phyloP scores from a whole-genome alignment of 2,329 filamentous ascomycete species.

The Pyrenophora tritici-repentis region DNA sequence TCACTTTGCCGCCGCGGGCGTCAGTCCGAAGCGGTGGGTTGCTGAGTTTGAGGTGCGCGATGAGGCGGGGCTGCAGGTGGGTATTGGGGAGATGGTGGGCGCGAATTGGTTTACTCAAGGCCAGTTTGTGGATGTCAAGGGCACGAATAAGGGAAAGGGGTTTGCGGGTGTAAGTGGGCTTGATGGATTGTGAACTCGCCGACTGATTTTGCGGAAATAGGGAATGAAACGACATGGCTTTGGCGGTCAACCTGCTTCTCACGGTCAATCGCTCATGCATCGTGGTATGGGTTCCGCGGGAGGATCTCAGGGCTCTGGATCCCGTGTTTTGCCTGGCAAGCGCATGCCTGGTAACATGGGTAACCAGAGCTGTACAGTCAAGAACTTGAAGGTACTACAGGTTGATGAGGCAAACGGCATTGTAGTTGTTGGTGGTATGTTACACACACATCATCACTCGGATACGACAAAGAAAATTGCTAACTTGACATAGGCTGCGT shows the following conservation, averaged over 20 bases:
- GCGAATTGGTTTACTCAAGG: slow-evolving; percentile 93
- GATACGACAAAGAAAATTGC: background rate
- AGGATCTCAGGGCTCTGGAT: slow-evolving; percentile 88
- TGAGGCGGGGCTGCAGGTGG: slow-evolving; percentile 71
- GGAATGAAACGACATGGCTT: slow-evolving; percentile 98
- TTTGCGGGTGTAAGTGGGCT: slow-evolving; percentile 72
- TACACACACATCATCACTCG: background rate
- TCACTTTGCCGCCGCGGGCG: slow-evolving; percentile 80
- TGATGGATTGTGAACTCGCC: background rate
- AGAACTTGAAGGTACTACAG: slow-evolving; percentile 88
- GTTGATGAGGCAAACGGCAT: slow-evolving; percentile 86
- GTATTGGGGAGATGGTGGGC: slow-evolving; percentile 73
- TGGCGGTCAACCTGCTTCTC: slow-evolving; percentile 82
- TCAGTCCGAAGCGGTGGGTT: slow-evolving; percentile 82
- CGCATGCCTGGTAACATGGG: slow-evolving; percentile 98
- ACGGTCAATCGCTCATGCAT: slow-evolving; percentile 96
- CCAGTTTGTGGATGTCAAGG: slow-evolving; percentile 85
- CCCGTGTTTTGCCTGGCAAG: slow-evolving; percentile 91
- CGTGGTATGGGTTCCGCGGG: slow-evolving; percentile 88
- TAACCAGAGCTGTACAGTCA: slow-evolving; percentile 81
- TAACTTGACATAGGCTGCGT: slow-evolving; percentile 62
- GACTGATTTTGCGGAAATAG: slow-evolving; percentile 26
- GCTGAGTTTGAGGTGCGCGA: slow-evolving; percentile 85
- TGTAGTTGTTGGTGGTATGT: slow-evolving; percentile 79
- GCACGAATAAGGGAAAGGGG: slow-evolving; percentile 82